Base-by-base conservation (phyloP, 1,139 yeast species). In the Zygosaccharomyces pseudobailii region DNA sequence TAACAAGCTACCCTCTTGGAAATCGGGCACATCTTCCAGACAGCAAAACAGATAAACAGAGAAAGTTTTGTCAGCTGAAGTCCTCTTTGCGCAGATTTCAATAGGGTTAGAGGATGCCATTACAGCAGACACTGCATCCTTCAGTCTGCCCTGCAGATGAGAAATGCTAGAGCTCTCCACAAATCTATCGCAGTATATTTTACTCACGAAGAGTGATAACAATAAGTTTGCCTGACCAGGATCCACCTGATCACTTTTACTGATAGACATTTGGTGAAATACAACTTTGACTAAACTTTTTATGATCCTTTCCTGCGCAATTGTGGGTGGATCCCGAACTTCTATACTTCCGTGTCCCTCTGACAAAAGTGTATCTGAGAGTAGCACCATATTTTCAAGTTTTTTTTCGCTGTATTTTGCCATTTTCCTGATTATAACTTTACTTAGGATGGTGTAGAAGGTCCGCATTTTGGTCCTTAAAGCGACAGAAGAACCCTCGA, bases 221-320 rank as follows among this genome's bases (percentile, higher is more conserved):
- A 66, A 39, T 34, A 67, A 42, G 43, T 66, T 66, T 21, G 65
- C 65, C 39, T 66, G 68, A 2, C 58, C 54, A 6, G 59, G 53
- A 28, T 52, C 54, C 32, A 57, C 40, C 5, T 43, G 47, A 3
- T 48, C 53, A 3, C 40, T 27, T n/a, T 40, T 41, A 10, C 42
- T 45, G 8, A 13, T 38, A 4, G 47, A 37, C 25, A 56, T 40
- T 45, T 62, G 64, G 45, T 62, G 61, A 25, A 60, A 56, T 1
- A 62, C 42, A 4, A 63, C 66, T 39, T 58, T 62, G 8, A 58
- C 42, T 6, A 63, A 40, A 47, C 62, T 61, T 36, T 53, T 53
- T 6, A 63, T 52, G 5, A 63, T 49, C 17, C 55, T 55, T 13
- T 45, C 51, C 36, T 63, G 65, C 3, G 66, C 57, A 19, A 53